These are phyloP conservation scores for Metschnikowia kofuensis DNA, from an alignment of 805 yeast species.

Conservation along the genomic window DNA sequence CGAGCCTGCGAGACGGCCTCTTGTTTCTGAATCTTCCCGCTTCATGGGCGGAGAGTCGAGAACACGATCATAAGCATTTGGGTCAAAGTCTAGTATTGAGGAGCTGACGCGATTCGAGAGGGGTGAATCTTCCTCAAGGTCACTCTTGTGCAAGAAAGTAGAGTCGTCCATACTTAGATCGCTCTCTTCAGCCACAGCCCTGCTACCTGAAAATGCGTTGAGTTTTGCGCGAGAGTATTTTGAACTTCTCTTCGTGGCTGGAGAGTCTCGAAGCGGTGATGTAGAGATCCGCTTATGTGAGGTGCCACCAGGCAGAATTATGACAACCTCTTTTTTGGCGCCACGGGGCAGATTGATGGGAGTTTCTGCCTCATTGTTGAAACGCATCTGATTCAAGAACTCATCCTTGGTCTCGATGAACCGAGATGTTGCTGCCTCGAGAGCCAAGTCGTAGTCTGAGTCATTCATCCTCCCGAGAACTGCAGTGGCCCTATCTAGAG, in stretches of 20 bases:
- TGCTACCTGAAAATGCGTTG: not conserved
- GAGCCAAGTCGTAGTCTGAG: constrained; percentile 31
- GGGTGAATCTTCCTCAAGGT: constrained; percentile 30
- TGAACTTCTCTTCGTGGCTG: constrained; percentile 8
- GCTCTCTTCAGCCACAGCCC: constrained; percentile 21
- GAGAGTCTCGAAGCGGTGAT: constrained; percentile 22
- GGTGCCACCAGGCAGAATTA: not conserved
- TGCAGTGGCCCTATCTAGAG: constrained; percentile 1
- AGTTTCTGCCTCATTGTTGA: too few relatives aligned
- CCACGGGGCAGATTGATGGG: not conserved
- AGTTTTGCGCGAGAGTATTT: not conserved
- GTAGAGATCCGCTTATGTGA: constrained; percentile 21
- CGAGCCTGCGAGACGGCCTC: constrained; percentile 1
- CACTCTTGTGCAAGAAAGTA: constrained; percentile 20
- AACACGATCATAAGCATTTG: constrained; percentile 26
- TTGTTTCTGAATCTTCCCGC: not conserved
- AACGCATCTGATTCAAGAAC: not conserved
- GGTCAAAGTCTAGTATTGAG: constrained; percentile 27
- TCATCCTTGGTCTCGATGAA: constrained; percentile 19
- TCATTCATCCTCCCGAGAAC: constrained; percentile 11
- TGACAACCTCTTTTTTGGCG: not conserved
- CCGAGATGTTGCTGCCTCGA: constrained; percentile 28
- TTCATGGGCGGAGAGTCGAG: constrained; percentile 32
- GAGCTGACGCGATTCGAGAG: constrained; percentile 24
- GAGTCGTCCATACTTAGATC: constrained; percentile 33